Conservation (phyloP, 169 alveolate genomes). For the Plasmodium vinckei region DNA sequence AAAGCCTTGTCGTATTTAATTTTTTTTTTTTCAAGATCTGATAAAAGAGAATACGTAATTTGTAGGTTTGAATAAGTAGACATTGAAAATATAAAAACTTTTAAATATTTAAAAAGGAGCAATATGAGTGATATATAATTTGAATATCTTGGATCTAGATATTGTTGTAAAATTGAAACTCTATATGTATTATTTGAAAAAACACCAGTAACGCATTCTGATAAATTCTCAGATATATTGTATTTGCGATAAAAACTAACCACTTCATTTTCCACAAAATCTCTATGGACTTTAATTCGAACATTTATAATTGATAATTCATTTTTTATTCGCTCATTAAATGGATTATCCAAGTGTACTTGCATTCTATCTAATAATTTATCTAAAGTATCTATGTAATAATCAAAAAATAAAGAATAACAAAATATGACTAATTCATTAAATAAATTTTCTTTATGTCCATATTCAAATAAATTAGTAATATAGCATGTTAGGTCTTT, state of each 20-base stretch:
- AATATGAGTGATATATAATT: conserved; percentile 24
- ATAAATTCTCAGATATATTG: not conserved
- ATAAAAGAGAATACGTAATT: conserved; percentile 10
- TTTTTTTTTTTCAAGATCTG: not conserved
- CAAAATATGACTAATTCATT: conserved; percentile 17
- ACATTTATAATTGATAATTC: not conserved
- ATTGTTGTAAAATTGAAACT: not conserved
- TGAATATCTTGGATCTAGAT: not conserved
- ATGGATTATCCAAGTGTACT: conserved; percentile 12
- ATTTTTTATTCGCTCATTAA: not conserved
- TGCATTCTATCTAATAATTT: not conserved
- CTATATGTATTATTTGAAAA: conserved; percentile 17
- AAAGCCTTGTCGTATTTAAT: conserved; percentile 14
- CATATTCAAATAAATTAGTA: conserved; percentile 13
- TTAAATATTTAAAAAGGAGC: conserved; percentile 3
- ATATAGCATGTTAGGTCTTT: conserved; percentile 20
- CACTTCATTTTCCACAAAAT: not conserved
- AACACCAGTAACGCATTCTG: not conserved
- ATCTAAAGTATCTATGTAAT: conserved; percentile 6
- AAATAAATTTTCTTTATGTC: conserved; percentile 1
- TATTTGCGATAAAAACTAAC: conserved; percentile 3
- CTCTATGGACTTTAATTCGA: conserved; percentile 12
- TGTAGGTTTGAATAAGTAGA: not conserved
- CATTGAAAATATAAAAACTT: conserved; percentile 3
- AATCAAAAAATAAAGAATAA: conserved; percentile 32